phyloP scores from a whole-genome alignment of 257 asterid species.

The Solanum chaucha region DNA sequence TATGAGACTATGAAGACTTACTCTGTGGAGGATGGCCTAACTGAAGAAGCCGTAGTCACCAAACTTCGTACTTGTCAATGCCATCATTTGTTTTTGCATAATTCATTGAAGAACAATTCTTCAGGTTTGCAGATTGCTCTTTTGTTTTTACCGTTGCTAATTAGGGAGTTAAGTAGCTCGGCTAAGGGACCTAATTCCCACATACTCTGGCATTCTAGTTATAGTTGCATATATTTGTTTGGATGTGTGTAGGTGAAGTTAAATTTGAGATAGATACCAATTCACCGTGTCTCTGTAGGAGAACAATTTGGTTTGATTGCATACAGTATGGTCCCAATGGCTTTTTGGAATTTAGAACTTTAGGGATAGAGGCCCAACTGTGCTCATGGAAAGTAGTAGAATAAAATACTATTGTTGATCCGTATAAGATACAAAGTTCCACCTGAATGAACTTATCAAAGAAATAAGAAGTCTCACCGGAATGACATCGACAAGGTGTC shows the following conservation, averaged over 20 bases:
- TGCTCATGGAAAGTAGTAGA: not conserved
- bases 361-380: not conserved
- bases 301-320: not conserved
- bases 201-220: not conserved
- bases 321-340: not conserved
- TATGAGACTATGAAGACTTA: conserved; percentile 92
- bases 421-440: not conserved
- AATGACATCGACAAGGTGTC: not conserved
- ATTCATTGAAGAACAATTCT: conserved; percentile 65
- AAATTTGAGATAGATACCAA: not conserved
- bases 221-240: not conserved
- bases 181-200: not conserved
- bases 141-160: not conserved
- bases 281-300: not conserved
- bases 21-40: conserved; percentile 83
- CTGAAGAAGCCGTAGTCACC: conserved; percentile 93
- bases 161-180: not conserved
- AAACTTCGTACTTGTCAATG: conserved; percentile 83
- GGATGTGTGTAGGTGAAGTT: not conserved
- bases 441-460: not conserved
- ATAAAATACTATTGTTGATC: not conserved
- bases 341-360: not conserved
- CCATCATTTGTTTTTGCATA: conserved; percentile 79
- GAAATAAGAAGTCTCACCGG: not conserved
- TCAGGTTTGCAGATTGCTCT: conserved; percentile 47